A percentile compares a stretch with the other conserved stretches of the same genome.
phyloP scores from a whole-genome alignment of 2,329 filamentous ascomycete genomes.

The Aspergillus glaucus region DNA sequence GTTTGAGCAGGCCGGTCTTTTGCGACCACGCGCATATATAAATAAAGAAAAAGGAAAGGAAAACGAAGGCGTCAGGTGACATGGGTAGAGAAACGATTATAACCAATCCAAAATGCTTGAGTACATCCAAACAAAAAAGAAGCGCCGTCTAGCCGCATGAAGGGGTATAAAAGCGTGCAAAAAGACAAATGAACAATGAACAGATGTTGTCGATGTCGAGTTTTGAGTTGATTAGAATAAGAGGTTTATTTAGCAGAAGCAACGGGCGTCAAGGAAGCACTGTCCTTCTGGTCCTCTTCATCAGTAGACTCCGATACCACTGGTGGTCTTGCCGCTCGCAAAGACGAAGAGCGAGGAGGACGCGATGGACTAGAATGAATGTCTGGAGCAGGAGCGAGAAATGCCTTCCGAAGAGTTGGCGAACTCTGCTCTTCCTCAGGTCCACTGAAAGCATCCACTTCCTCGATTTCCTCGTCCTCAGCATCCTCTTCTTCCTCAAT shows the following conservation, averaged over 20 bases:
- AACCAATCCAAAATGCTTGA: slow-evolving; percentile 2
- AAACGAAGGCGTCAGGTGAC: not conserved
- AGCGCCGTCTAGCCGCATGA: slow-evolving; percentile 9
- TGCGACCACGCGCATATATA: not conserved
- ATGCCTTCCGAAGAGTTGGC: slow-evolving; percentile 8
- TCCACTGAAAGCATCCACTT: slow-evolving; percentile 36
- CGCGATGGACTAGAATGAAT: slow-evolving; percentile 24
- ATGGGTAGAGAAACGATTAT: slow-evolving; percentile 1
- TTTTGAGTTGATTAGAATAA: not conserved
- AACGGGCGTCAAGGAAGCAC: slow-evolving; percentile 10
- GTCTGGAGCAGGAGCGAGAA: slow-evolving; percentile 27
- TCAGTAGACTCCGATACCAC: slow-evolving; percentile 7
- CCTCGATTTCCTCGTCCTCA: slow-evolving; percentile 35
- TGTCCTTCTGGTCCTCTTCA: slow-evolving; percentile 1
- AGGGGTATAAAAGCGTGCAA: slow-evolving; percentile 1
- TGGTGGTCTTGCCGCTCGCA: slow-evolving; percentile 16
- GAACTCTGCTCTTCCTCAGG: slow-evolving; percentile 23
- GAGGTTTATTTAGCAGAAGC: slow-evolving; percentile 7
- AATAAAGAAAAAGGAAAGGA: slow-evolving; percentile 3
- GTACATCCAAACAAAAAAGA: slow-evolving; percentile 4
- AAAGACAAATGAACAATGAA: slow-evolving; percentile 8
- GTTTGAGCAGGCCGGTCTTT: too few relatives aligned
- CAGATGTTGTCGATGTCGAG: not conserved
- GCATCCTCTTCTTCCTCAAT: slow-evolving; percentile 42
- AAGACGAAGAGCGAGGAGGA: slow-evolving; percentile 36